Evolutionary conservation across 1,139 yeast species (phyloP).

Genomic region (Ogataea hybrid): DNA sequence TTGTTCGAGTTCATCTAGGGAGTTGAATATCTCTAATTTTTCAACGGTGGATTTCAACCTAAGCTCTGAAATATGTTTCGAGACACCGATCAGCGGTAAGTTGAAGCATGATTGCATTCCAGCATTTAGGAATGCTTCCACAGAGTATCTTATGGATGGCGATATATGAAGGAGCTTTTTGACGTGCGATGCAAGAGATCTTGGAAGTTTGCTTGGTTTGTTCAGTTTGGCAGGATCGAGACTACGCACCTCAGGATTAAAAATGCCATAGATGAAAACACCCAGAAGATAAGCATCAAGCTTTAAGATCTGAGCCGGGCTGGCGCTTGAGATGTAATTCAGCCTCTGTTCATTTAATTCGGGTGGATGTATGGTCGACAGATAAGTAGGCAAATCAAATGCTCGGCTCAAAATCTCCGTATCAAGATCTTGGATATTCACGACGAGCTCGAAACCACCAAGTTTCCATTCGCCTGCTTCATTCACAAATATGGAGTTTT

Average conservation of each 20-base stretch:
- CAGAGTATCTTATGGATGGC: constrained; percentile 43
- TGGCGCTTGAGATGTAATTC: background rate
- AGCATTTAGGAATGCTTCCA: constrained; percentile 48
- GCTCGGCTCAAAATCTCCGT: constrained; percentile 36
- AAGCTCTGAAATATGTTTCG: constrained; percentile 50
- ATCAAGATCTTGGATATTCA: constrained; percentile 51
- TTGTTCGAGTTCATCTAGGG: constrained; percentile 36
- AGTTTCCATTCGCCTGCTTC: constrained; percentile 80
- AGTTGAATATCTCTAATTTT: constrained; percentile 51
- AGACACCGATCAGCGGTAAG: constrained; percentile 45
- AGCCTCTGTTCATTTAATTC: constrained; percentile 16
- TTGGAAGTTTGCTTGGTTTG: constrained; percentile 31
- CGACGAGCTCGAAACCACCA: constrained; percentile 77
- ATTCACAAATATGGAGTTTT: constrained; percentile 61
- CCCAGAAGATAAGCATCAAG: constrained; percentile 70
- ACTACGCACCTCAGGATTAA: constrained; percentile 34
- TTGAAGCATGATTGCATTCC: constrained; percentile 42
- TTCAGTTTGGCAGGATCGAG: constrained; percentile 18
- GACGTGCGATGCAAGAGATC: constrained; percentile 26
- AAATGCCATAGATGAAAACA: constrained; percentile 47
- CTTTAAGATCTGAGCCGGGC: constrained; percentile 36
- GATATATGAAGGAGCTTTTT: constrained; percentile 34
- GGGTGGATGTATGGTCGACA: constrained; percentile 23
- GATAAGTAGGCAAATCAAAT: constrained; percentile 21
- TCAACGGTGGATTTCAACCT: constrained; percentile 49